Evolutionary conservation across 164 flowering plant genomes (phyloP).

Genomic region (Liriodendron chinense): DNA sequence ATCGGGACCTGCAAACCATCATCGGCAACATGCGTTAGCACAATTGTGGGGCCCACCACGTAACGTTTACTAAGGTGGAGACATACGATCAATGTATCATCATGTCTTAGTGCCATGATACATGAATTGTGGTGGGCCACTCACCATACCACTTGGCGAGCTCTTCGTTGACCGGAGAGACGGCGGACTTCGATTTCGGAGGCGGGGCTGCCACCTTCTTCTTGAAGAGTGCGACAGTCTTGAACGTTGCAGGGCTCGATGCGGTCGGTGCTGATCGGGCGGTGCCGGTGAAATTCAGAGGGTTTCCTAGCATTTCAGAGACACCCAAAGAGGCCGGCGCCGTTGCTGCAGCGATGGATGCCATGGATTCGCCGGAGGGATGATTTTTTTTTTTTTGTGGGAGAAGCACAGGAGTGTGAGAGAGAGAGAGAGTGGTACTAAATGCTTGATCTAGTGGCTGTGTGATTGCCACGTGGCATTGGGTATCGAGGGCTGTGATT

Average conservation of each 20-base stretch:
- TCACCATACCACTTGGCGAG: slow-evolving; percentile 99
- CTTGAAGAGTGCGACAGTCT: slow-evolving; percentile 80
- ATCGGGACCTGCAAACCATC: slow-evolving; percentile 70
- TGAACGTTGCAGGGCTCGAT: slow-evolving; percentile 47
- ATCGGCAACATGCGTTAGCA: background rate
- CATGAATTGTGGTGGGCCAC: slow-evolving; percentile 15
- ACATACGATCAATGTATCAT: too few relatives aligned
- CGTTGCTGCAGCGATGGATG: slow-evolving; percentile 68
- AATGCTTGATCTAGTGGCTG: slow-evolving; percentile 64
- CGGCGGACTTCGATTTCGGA: slow-evolving; percentile 46
- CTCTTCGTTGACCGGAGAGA: slow-evolving; percentile 62
- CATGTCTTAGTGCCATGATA: too few relatives aligned
- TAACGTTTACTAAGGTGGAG: background rate
- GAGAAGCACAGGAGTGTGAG: background rate
- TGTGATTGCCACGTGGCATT: slow-evolving; percentile 50
- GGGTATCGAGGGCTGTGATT: slow-evolving; percentile 26
- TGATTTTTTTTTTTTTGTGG: background rate
- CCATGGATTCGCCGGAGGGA: slow-evolving; percentile 35
- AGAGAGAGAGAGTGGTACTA: slow-evolving; percentile 28
- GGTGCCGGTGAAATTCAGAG: slow-evolving; percentile 39
- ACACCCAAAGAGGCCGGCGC: slow-evolving; percentile 61
- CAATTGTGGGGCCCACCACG: background rate
- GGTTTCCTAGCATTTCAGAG: slow-evolving; percentile 74
- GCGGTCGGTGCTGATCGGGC: slow-evolving; percentile 45
- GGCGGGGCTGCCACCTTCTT: slow-evolving; percentile 72